Evolutionary conservation across 2,329 filamentous ascomycete species (phyloP).

Genomic region (Fusarium abutilonis): DNA sequence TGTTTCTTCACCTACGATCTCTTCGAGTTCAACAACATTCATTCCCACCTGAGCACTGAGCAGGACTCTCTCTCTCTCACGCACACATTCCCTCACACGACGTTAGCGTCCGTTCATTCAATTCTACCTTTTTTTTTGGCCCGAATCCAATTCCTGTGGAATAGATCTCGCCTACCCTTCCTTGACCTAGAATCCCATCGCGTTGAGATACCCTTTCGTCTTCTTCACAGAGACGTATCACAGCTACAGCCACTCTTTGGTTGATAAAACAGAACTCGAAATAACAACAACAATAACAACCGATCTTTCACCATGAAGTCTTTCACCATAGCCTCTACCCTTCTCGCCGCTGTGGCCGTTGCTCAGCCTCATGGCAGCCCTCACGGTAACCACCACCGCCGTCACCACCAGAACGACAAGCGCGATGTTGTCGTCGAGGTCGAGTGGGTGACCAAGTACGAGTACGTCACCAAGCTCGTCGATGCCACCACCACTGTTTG

Average conservation of each 20-base stretch:
- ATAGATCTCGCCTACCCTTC: constrained; percentile 40
- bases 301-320: constrained; percentile 54
- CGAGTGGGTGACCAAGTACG: constrained; percentile 62
- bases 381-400: constrained; percentile 52
- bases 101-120: constrained; percentile 41
- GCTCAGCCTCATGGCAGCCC: constrained; percentile 62
- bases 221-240: constrained; percentile 29
- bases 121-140: constrained; percentile 31
- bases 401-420: constrained; percentile 51
- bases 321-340: constrained; percentile 45
- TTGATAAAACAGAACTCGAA: constrained; percentile 33
- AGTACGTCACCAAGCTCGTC: constrained; percentile 58
- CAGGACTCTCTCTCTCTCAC: constrained; percentile 43
- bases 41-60: constrained; percentile 45
- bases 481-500: constrained; percentile 60
- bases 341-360: constrained; percentile 55
- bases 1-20: constrained; percentile 40
- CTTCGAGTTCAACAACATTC: constrained; percentile 45
- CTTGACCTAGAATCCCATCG: constrained; percentile 31
- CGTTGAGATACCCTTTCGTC: constrained; percentile 43
- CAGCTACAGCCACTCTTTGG: constrained; percentile 38
- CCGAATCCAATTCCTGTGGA: constrained; percentile 45
- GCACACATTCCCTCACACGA: constrained; percentile 42
- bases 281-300: constrained; percentile 30
- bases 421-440: constrained; percentile 59